Evolutionary conservation across 1,284 basidiomycete species (phyloP).

Genomic region (Mrakiaceae sp.): DNA sequence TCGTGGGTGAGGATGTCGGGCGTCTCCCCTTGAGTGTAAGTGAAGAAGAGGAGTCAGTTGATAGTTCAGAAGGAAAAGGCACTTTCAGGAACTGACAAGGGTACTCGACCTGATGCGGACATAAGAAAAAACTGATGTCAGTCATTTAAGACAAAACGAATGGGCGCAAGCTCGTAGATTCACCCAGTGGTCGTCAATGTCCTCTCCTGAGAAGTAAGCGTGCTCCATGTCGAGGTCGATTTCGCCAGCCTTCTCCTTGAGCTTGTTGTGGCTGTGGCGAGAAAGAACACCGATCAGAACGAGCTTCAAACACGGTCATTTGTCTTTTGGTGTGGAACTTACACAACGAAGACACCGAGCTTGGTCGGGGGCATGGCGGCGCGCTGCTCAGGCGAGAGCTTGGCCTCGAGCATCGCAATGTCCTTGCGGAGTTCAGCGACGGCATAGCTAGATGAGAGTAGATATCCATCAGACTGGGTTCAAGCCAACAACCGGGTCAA

Average conservation of each 20-base stretch:
- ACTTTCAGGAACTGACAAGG: neutral
- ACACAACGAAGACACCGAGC: constrained; percentile 17
- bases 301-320: neutral
- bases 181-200: constrained; percentile 18
- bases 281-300: neutral
- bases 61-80: neutral
- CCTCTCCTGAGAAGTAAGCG: constrained; percentile 17
- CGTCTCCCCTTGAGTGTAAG: neutral
- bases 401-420: constrained; percentile 9
- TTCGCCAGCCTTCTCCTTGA: constrained; percentile 4
- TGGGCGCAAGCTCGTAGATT: neutral
- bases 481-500: neutral
- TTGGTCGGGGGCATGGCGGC: constrained; percentile 8
- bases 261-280: neutral
- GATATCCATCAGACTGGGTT: no score
- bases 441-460: constrained; percentile 5
- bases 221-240: constrained; percentile 8
- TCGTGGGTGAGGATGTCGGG: constrained; percentile 7
- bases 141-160: neutral
- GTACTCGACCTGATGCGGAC: neutral
- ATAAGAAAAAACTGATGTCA: neutral
- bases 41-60: neutral
- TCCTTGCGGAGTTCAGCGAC: constrained; percentile 14
- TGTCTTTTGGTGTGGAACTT: neutral
- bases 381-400: constrained; percentile 10